Percentiles rank a stretch among this genome's conserved stretches.
These are phyloP conservation scores for Lentinula raphanica DNA, from an alignment of 768 basidiomycete genomes.

Conservation along the genomic window DNA sequence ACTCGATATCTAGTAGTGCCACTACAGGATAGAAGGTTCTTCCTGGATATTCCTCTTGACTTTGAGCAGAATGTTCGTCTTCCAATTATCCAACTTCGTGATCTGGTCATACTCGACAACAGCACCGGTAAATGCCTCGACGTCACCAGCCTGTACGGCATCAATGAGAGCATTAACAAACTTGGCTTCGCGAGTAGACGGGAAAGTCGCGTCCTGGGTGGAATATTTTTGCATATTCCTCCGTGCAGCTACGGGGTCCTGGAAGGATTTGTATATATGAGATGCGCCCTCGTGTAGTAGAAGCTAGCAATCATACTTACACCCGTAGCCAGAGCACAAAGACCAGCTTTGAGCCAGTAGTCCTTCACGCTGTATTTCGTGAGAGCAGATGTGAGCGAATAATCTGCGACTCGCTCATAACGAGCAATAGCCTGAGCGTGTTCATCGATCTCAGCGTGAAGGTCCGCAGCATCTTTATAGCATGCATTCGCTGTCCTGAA, in stretches of 20 bases:
- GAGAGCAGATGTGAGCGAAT: constrained; percentile 71
- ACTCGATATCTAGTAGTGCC: background rate
- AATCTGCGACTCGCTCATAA: constrained; percentile 87
- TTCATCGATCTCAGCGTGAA: constrained; percentile 85
- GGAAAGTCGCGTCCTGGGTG: constrained; percentile 80
- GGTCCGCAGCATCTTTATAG: constrained; percentile 94
- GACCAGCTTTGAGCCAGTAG: constrained; percentile 83
- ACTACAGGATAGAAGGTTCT: constrained; percentile 33
- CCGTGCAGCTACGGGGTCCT: constrained; percentile 84
- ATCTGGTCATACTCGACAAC: constrained; percentile 92
- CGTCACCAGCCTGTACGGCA: constrained; percentile 67
- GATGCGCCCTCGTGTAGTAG: background rate
- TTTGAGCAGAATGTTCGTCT: constrained; percentile 84
- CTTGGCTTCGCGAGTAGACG: constrained; percentile 87
- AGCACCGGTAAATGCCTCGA: constrained; percentile 71
- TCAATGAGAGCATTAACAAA: constrained; percentile 76
- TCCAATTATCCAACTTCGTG: constrained; percentile 93
- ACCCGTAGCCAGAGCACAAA: constrained; percentile 85
- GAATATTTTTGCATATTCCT: constrained; percentile 76
- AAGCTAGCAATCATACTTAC: constrained; percentile 49
- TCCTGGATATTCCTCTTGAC: constrained; percentile 79
- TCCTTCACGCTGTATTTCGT: constrained; percentile 99
- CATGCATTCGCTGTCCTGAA: constrained; percentile 90
- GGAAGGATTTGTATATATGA: background rate
- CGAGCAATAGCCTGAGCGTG: constrained; percentile 80